Evolutionary conservation across 352 stramenopile genomes (phyloP).

Genomic region (Pythium diclinum): DNA sequence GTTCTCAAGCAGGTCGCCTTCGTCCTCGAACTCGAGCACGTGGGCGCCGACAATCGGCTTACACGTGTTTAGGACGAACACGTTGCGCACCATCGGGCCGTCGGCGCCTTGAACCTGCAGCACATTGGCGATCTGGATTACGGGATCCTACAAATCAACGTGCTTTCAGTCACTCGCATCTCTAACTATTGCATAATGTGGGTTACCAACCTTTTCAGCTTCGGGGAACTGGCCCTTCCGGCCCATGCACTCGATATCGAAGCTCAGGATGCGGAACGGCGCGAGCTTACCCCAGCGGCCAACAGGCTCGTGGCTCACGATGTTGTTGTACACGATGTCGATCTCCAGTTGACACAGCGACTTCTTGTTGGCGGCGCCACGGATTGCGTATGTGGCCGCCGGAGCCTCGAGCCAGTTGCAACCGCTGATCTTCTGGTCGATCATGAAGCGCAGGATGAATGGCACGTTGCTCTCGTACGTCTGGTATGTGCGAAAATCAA

Average conservation of each 20-base stretch:
- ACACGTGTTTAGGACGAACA: slow-evolving; percentile 98
- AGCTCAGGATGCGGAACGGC: slow-evolving; percentile 96
- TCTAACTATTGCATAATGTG: background rate
- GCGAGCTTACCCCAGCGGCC: slow-evolving; percentile 97
- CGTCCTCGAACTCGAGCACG: slow-evolving; percentile 95
- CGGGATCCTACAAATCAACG: slow-evolving; percentile 87
- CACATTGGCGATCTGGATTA: slow-evolving; percentile 99
- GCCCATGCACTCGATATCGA: slow-evolving; percentile 99
- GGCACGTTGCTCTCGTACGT: slow-evolving; percentile 99
- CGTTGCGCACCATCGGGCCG: slow-evolving; percentile 86
- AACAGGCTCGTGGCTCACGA: slow-evolving; percentile 92
- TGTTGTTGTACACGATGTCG: slow-evolving; percentile 97
- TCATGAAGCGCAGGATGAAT: slow-evolving; percentile 99
- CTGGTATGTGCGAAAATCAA: slow-evolving; percentile 70
- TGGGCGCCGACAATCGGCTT: slow-evolving; percentile 98
- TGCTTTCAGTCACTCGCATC: background rate
- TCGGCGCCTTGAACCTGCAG: slow-evolving; percentile 88
- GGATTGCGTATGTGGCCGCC: slow-evolving; percentile 89
- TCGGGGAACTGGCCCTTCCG: slow-evolving; percentile 95
- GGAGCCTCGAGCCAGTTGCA: slow-evolving; percentile 97
- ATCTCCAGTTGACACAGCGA: slow-evolving; percentile 95
- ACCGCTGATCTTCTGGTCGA: slow-evolving; percentile 96
- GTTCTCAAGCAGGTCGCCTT: slow-evolving; percentile 96
- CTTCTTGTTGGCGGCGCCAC: slow-evolving; percentile 60
- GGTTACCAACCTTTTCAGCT: slow-evolving; percentile 45